Evolutionary conservation across 495 filamentous ascomycete genomes (phyloP), one percentile per base, ranked within the genome.

Genomic region (Bacidia gigantensis): DNA sequence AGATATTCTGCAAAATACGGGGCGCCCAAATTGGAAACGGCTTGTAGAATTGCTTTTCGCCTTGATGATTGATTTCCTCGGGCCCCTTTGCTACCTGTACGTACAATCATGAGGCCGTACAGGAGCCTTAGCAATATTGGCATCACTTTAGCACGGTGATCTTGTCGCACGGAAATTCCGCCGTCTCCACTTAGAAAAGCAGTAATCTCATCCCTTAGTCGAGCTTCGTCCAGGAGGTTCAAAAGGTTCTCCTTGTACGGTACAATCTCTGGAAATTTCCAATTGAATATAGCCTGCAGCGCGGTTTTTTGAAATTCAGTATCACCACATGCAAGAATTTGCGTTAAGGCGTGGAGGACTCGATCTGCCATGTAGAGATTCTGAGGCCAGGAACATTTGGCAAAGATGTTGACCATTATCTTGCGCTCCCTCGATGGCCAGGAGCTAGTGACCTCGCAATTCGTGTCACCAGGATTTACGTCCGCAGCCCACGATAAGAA

Each of bases 131-230:
- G 75, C 47, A 97, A 72, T 12, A 99, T 76, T 1, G 92, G 89
- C 71, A 95, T 83, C 14, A 94, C 62, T 21, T 78, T 76, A 18
- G 61, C 56, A 3, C 80, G 79, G 62, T 97, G 85, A 45, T 85
- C 78, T 18, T 78, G 67, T 60, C 83, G 80, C 44, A 96, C 82
- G 50, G 79, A 66, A 56, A 81, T 86, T 50, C 89, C 81, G 9
- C 88, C 84, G 3, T 71, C 62, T 11, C 71, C 74, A 59, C 88
- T 86, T 46, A 97, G 78, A 51, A 97, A 83, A 1, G 88, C 78
- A 0, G 87, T 78, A 12, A 97, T 76, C 65, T 96, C 88, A 60
- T 97, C 93, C 59, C 86, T 82, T 68, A 97, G 96, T 42, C 85
- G 73, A 2, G 86, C 78, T 54, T 97, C 92, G 58, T 99, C 93